Base-by-base conservation (phyloP, 192 early-diverging fungal genomes). In the Fimicolochytrium jonesii region DNA sequence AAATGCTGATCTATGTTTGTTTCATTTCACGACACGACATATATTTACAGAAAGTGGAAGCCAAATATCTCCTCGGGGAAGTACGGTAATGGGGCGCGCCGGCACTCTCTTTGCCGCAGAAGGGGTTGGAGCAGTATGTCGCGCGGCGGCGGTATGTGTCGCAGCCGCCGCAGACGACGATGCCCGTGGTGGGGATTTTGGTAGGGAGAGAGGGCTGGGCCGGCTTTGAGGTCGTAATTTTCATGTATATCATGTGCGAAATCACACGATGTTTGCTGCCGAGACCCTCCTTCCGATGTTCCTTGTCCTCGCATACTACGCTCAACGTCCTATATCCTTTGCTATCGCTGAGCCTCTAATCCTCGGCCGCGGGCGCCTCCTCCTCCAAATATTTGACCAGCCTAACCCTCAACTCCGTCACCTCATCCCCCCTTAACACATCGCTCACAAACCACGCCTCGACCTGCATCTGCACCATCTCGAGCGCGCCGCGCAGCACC, bases 391-490 rank as follows among this genome's bases (percentile, higher is more conserved):
- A 80, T 51, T 89, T 82, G 31, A 96, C 73, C 13, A 97, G 71
- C 71, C 86, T 90, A 11, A 99, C 90, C n/a, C 93, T 79, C 25
- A 99, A 87, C 75, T 98, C 95, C 0, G 95, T 92, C 18, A 66
- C 60, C 0, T 97, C 92, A 37, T 98, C 95, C 23, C 95, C 94
- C 15, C 81, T 76, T 45, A 98, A 74, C 6, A 82, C 77, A 64
- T 95, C 93, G 30, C 77, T 82, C 13, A 97, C 85, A 79, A 97
- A 98, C 33, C 66, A 70, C 6, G 81, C 79, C 64, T 97, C 91
- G 3, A 92, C 87, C 63, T 95, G 93, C 87, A 99, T 87, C 69
- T 76, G 64, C 0, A 95, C 91, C 93, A 99, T 98, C 60, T 99
- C 97, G 35, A 97, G 75, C 6, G 94, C 89, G 3, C 94, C 97